Conservation (phyloP, 2,329 filamentous ascomycete species). For the Aspergillus glaucus region DNA sequence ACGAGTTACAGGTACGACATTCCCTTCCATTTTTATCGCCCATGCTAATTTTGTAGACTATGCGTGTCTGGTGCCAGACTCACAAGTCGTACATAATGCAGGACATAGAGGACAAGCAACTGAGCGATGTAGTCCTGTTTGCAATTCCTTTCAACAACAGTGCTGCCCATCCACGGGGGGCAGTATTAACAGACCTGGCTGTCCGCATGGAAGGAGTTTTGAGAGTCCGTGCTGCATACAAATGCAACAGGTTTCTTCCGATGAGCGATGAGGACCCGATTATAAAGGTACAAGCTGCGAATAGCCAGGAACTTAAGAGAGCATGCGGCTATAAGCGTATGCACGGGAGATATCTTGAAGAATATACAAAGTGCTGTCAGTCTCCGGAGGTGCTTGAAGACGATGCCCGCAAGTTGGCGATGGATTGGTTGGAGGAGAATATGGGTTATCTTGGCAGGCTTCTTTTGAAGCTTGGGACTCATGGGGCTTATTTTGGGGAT, state of each 20-base stretch:
- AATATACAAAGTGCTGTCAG: neutral
- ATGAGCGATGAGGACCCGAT: neutral
- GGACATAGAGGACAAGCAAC: too few species aligned
- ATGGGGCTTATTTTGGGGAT: neutral
- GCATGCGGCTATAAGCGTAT: neutral
- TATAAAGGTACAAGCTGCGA: neutral
- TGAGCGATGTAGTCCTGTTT: too few species aligned
- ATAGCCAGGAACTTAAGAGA: neutral
- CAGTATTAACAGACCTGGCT: too few species aligned
- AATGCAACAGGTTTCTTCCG: neutral
- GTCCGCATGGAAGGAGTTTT: neutral
- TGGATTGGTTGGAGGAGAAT: neutral
- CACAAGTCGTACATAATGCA: too few species aligned
- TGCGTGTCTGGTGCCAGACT: too few species aligned
- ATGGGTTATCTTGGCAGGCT: neutral
- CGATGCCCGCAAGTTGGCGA: neutral
- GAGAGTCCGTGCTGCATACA: neutral
- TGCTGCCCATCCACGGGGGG: too few species aligned
- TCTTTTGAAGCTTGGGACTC: neutral
- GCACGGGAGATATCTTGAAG: neutral
- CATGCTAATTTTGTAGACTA: too few species aligned
- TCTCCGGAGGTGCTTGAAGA: neutral
- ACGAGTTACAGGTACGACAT: too few species aligned
- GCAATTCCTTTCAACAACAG: too few species aligned
- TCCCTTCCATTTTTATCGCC: too few species aligned